Percentiles rank a stretch among this genome's conserved stretches.
phyloP scores from a whole-genome alignment of 257 asterid species.

The Osmanthus fragrans region DNA sequence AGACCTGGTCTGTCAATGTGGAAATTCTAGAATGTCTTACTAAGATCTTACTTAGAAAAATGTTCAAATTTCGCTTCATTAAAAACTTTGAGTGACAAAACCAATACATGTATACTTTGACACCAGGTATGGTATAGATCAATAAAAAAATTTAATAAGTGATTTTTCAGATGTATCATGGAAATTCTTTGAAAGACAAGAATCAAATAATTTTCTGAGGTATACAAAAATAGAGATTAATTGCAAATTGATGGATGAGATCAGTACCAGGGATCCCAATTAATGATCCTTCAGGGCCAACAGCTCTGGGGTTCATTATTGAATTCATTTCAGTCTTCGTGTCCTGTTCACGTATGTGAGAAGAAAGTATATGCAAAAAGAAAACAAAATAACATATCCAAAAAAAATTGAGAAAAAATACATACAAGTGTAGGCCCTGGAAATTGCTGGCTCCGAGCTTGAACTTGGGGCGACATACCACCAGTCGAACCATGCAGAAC shows the following conservation, averaged over 20 bases:
- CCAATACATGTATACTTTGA: background rate
- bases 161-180: too few species aligned
- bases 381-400: background rate
- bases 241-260: slow-evolving; percentile 1
- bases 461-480: slow-evolving; percentile 91
- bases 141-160: too few species aligned
- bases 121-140: background rate
- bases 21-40: background rate
- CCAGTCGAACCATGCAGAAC: slow-evolving; percentile 78
- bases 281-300: slow-evolving; percentile 85
- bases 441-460: slow-evolving; percentile 85
- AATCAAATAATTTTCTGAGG: too few species aligned
- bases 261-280: slow-evolving; percentile 83
- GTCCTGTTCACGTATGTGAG: slow-evolving; percentile 50
- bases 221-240: background rate
- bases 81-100: slow-evolving; percentile 8
- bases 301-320: slow-evolving; percentile 74
- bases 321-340: slow-evolving; percentile 88
- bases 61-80: slow-evolving; percentile 6
- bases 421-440: slow-evolving; percentile 87
- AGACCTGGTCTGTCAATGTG: background rate
- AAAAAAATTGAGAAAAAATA: slow-evolving; percentile 28
- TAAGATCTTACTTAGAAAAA: background rate
- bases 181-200: too few species aligned
- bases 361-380: background rate